Evolutionary conservation across 2,329 filamentous ascomycete species (phyloP).

Genomic region (Teratosphaeria gauchensis): DNA sequence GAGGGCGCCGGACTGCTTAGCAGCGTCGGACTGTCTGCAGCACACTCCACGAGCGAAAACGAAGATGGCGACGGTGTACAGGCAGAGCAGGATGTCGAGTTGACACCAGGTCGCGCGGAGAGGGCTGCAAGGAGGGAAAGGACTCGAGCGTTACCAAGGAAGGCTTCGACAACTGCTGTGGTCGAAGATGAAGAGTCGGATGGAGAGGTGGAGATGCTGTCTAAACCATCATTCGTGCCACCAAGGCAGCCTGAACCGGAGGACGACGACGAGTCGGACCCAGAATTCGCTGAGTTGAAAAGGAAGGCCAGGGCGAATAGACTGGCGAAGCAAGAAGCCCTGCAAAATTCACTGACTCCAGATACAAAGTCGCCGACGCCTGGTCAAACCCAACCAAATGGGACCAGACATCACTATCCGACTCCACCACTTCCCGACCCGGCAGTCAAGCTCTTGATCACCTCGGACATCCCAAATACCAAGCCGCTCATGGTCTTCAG

Average conservation of each 20-base stretch:
- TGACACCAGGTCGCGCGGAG: neutral
- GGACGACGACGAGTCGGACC: slow-evolving; percentile 28
- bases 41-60: slow-evolving; percentile 3
- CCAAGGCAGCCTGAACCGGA: slow-evolving; percentile 1
- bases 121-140: slow-evolving; percentile 4
- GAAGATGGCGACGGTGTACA: slow-evolving; percentile 3
- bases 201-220: slow-evolving; percentile 11
- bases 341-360: slow-evolving; percentile 10
- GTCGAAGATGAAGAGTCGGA: slow-evolving; percentile 9
- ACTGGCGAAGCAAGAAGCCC: slow-evolving; percentile 12
- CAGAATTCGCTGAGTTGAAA: slow-evolving; percentile 34
- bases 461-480: slow-evolving; percentile 54
- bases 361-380: slow-evolving; percentile 4
- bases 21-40: slow-evolving; percentile 8
- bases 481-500: slow-evolving; percentile 54
- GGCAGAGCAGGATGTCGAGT: neutral
- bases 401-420: neutral
- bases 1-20: slow-evolving; percentile 15
- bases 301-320: slow-evolving; percentile 32
- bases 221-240: neutral
- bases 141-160: neutral
- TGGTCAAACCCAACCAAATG: slow-evolving; percentile 5
- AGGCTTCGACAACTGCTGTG: slow-evolving; percentile 2
- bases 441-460: slow-evolving; percentile 56
- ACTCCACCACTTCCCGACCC: slow-evolving; percentile 33